Base-by-base conservation (phyloP, 2,329 filamentous ascomycete genomes). In the Emergomyces orientalis region DNA sequence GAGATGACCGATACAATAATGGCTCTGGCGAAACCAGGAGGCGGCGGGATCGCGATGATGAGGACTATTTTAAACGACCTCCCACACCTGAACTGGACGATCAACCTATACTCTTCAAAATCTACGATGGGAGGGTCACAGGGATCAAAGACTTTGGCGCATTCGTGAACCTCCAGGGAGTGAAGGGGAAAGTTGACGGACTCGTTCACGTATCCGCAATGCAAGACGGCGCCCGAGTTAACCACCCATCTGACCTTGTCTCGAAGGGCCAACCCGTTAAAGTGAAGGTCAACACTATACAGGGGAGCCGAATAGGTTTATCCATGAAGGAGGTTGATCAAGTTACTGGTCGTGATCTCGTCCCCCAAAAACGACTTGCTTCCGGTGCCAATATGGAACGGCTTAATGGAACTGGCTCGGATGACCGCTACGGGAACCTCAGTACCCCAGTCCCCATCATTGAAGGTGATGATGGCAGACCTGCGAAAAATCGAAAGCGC, bases 261-360 rank as follows among this genome's bases (percentile, higher is more conserved):
- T 84, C 88, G 2, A 83, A 85, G 64, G 90, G 89, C 6, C 92
- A 97, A 72, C 79, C 85, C 1, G 91, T 99, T 61, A 96, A 94
- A 74, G 90, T 97, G 69, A 99, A 99, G 74, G 88, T 99, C 30
- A 81, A 88, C 70, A 96, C 89, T 71, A 87, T 96, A 61, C 89
- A 97, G 71, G 88, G 88, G 3, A 85, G 81, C 61, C 84, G 90
- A 34, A 87, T 97, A 69, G 92, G 91, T 0, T 78, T 99, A 6
- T 96, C 92, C 0, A 97, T 99, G 92, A 96, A 96, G 72, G 93
- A 97, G 65, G 92, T 97, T 19, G 93, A 99, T 69, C 94, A 99
- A 74, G 83, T 85, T 37, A 92, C 89, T 2, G 94, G 94, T 6
- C 84, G 86, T 71, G 94, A 99, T 71, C 78, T 96, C 47, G 85